phyloP scores from a whole-genome alignment of 345 rosid species.

The Carallia brachiata region DNA sequence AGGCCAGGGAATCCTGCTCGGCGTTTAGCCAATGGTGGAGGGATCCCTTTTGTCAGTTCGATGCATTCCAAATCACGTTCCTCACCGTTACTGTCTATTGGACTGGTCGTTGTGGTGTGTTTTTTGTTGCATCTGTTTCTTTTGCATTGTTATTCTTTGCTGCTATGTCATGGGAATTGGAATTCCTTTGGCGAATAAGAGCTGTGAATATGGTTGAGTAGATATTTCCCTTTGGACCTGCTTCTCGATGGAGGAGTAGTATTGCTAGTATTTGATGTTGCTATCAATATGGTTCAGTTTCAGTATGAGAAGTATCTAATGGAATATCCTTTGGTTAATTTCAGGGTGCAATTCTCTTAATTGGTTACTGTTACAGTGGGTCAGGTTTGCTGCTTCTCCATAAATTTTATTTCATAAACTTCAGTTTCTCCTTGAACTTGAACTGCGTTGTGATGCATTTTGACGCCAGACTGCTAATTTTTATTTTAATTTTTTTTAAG shows the following conservation, averaged over 20 bases:
- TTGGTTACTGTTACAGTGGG: conserved; percentile 48
- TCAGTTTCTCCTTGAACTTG: neutral
- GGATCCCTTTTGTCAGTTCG: conserved; percentile 48
- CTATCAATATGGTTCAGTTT: neutral
- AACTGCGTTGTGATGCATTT: too few species aligned
- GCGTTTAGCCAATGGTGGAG: conserved; percentile 47
- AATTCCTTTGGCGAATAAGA: neutral
- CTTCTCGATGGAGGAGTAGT: neutral
- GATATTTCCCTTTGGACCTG: neutral
- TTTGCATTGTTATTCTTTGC: neutral
- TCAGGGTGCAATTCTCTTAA: conserved; percentile 67
- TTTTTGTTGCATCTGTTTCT: neutral
- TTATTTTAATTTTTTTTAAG: too few species aligned
- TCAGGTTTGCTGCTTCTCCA: conserved; percentile 46
- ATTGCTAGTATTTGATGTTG: neutral
- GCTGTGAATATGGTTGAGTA: neutral
- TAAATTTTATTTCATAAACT: neutral
- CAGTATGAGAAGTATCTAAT: conserved; percentile 9
- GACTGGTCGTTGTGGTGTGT: conserved; percentile 52
- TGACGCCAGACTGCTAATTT: too few species aligned
- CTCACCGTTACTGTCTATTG: conserved; percentile 42
- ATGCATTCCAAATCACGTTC: conserved; percentile 58
- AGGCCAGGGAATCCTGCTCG: conserved; percentile 58
- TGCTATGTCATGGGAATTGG: neutral
- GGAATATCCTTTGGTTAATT: conserved; percentile 16